Evolutionary conservation across 768 basidiomycete species (phyloP).

Genomic region (Multifurca ochricompacta): DNA sequence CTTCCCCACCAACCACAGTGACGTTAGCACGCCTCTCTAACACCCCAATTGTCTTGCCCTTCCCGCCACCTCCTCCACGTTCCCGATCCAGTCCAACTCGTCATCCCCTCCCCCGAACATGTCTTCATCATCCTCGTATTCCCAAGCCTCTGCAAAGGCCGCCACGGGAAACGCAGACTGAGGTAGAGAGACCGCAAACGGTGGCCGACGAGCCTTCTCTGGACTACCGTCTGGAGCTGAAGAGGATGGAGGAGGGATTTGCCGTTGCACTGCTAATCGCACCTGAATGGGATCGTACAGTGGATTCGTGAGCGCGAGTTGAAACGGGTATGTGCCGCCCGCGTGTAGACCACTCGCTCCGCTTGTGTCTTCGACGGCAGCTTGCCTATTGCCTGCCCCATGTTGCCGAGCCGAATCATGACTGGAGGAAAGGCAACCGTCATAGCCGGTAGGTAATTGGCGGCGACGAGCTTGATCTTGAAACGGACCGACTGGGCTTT

Average conservation of each 20-base stretch:
- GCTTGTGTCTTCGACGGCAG: constrained; percentile 33
- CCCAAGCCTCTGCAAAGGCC: constrained; percentile 95
- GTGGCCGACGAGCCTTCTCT: constrained; percentile 58
- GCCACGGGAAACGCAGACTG: constrained; percentile 72
- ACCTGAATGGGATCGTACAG: constrained; percentile 94
- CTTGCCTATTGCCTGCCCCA: constrained; percentile 30
- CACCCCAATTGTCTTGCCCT: constrained; percentile 61
- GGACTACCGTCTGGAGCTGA: constrained; percentile 32
- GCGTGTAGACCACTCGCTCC: constrained; percentile 45
- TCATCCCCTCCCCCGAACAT: constrained; percentile 58
- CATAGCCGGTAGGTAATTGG: constrained; percentile 88
- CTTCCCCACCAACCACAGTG: constrained; percentile 83
- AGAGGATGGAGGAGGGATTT: constrained; percentile 28
- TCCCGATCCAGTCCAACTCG: constrained; percentile 30
- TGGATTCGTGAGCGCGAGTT: constrained; percentile 88
- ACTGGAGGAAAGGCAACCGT: constrained; percentile 57
- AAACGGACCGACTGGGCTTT: constrained; percentile 91
- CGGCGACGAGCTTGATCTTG: constrained; percentile 96
- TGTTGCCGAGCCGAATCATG: constrained; percentile 27
- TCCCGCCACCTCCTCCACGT: constrained; percentile 41
- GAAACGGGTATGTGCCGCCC: constrained; percentile 80
- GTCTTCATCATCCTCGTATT: constrained; percentile 89
- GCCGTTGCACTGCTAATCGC: constrained; percentile 71
- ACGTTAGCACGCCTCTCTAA: constrained; percentile 87
- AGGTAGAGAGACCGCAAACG: constrained; percentile 77